Evolutionary conservation across 495 filamentous ascomycete genomes (phyloP).

Genomic region (Niebla homalea): DNA sequence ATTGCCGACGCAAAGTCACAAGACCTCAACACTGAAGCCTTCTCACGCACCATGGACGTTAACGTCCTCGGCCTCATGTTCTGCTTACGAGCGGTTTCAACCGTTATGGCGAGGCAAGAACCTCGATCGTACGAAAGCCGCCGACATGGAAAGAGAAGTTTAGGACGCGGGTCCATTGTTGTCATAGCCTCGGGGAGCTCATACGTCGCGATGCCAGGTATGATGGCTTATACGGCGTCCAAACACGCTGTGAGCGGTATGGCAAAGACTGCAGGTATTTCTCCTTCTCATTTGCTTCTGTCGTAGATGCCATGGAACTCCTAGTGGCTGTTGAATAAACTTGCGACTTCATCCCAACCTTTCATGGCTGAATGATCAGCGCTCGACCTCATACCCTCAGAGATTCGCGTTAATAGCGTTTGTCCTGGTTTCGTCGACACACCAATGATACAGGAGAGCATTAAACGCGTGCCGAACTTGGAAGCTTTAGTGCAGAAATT

Average conservation of each 20-base stretch:
- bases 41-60: too few species aligned
- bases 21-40: too few species aligned
- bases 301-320: too few species aligned
- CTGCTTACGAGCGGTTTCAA: not conserved
- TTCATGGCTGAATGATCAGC: not conserved
- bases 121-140: not conserved
- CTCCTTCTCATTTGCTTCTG: not conserved
- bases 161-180: slow-evolving; percentile 4
- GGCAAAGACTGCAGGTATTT: slow-evolving; percentile 5
- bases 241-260: slow-evolving; percentile 7
- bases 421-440: slow-evolving; percentile 10
- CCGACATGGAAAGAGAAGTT: not conserved
- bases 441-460: not conserved
- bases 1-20: too few species aligned
- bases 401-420: slow-evolving; percentile 7
- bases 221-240: not conserved
- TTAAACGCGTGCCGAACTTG: not conserved
- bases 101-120: slow-evolving; percentile 2
- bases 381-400: not conserved
- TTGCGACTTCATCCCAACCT: not conserved
- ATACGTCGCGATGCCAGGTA: not conserved
- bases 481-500: not conserved
- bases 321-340: not conserved
- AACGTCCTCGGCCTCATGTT: slow-evolving; percentile 3
- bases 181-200: not conserved